These are phyloP conservation scores for Avicennia marina DNA, from an alignment of 257 asterid genomes.

Conservation along the genomic window DNA sequence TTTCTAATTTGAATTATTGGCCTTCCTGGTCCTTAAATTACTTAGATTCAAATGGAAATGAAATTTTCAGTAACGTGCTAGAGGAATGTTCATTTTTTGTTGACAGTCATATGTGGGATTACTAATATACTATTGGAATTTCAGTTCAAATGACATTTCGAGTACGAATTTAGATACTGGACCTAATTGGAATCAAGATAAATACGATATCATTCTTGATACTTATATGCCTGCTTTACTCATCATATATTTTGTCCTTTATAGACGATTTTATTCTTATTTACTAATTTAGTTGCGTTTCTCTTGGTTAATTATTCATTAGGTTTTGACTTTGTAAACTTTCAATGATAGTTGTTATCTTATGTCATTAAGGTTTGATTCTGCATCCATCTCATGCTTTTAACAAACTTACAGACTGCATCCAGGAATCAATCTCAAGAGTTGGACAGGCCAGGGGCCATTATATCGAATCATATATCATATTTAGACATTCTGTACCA, in stretches of 20 bases:
- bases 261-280: slow-evolving; percentile 1
- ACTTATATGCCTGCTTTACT: background rate
- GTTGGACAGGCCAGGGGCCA: slow-evolving; percentile 71
- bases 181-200: background rate
- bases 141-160: background rate
- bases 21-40: background rate
- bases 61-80: background rate
- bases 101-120: background rate
- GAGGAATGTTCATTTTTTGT: slow-evolving; percentile 8
- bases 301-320: too few species aligned
- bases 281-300: background rate
- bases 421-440: slow-evolving; percentile 37
- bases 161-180: background rate
- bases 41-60: background rate
- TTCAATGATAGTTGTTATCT: background rate
- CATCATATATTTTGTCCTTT: too few species aligned
- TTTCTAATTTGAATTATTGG: background rate
- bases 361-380: slow-evolving; percentile 6
- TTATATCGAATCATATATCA: slow-evolving; percentile 84
- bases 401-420: slow-evolving; percentile 38
- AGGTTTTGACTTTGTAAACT: background rate
- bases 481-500: slow-evolving; percentile 90
- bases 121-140: background rate
- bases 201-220: background rate
- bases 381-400: slow-evolving; percentile 18